Evolutionary conservation across 1,284 basidiomycete genomes (phyloP).

Genomic region (Leccinum subspadiceum): DNA sequence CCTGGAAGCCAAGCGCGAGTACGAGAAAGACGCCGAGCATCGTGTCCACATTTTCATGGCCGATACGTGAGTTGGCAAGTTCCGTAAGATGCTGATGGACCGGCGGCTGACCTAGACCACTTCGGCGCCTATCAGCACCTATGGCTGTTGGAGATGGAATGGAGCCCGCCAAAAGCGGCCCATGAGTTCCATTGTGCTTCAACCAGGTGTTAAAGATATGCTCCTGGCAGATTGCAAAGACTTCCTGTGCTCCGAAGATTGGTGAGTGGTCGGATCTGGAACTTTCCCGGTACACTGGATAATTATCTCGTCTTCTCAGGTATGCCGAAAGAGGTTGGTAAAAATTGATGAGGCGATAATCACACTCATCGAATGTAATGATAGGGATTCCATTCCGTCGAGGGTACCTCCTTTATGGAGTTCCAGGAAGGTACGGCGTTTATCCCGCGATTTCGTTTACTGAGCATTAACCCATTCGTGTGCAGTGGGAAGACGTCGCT

Average conservation of each 20-base stretch:
- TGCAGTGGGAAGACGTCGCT: slow-evolving; percentile 77
- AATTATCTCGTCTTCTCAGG: slow-evolving; percentile 41
- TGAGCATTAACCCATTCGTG: slow-evolving; percentile 13
- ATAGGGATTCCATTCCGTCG: slow-evolving; percentile 82
- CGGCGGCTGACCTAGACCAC: slow-evolving; percentile 4
- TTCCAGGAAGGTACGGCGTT: slow-evolving; percentile 68
- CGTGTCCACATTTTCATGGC: slow-evolving; percentile 84
- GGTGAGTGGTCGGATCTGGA: slow-evolving; percentile 46
- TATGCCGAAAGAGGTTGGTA: slow-evolving; percentile 78
- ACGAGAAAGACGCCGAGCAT: slow-evolving; percentile 85
- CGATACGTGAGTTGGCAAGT: slow-evolving; percentile 62
- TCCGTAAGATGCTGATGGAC: slow-evolving; percentile 9
- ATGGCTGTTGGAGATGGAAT: slow-evolving; percentile 80
- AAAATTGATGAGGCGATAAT: slow-evolving; percentile 18
- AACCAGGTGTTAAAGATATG: slow-evolving; percentile 85
- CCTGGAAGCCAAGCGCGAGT: slow-evolving; percentile 79
- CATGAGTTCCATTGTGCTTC: slow-evolving; percentile 83
- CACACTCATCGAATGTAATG: slow-evolving; percentile 20
- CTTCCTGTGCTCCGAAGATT: slow-evolving; percentile 79
- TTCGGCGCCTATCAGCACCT: slow-evolving; percentile 43
- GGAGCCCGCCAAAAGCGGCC: slow-evolving; percentile 82
- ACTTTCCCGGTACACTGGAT: slow-evolving; percentile 13
- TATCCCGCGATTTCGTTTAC: slow-evolving; percentile 3
- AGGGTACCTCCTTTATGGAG: slow-evolving; percentile 81
- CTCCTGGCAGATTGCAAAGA: slow-evolving; percentile 80